Evolutionary conservation across 208 protist genomes (phyloP).

Genomic region (Crithidia expoeki): DNA sequence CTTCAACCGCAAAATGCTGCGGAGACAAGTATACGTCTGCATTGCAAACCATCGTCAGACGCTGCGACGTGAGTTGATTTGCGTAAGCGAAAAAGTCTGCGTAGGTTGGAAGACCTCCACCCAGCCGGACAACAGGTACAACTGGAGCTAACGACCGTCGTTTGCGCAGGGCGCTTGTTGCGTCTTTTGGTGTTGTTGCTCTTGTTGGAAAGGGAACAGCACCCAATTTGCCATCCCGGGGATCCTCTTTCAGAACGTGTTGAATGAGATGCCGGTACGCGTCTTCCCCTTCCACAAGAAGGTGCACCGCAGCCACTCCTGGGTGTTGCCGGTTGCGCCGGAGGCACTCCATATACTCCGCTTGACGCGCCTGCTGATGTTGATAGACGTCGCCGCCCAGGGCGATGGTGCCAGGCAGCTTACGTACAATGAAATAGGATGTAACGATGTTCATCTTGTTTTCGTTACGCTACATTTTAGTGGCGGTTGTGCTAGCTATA

Average conservation of each 20-base stretch:
- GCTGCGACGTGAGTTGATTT: constrained; percentile 53
- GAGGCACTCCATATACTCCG: constrained; percentile 79
- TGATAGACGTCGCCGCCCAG: constrained; percentile 50
- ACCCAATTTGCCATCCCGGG: neutral
- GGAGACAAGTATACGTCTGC: constrained; percentile 77
- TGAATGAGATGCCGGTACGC: constrained; percentile 60
- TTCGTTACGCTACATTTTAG: neutral
- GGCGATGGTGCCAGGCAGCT: constrained; percentile 54
- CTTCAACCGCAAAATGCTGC: constrained; percentile 33
- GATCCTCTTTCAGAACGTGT: constrained; percentile 36
- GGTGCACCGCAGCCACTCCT: constrained; percentile 52
- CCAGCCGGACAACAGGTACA: constrained; percentile 49
- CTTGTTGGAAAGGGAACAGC: neutral
- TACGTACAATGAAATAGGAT: constrained; percentile 75
- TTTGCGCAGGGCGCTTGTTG: neutral
- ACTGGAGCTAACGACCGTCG: constrained; percentile 9
- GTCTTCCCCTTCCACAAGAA: constrained; percentile 68
- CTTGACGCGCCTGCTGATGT: constrained; percentile 48
- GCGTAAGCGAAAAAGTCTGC: constrained; percentile 77
- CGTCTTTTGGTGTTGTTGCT: neutral
- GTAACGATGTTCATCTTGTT: constrained; percentile 78
- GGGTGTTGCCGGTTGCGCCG: constrained; percentile 49
- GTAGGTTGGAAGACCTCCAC: constrained; percentile 55
- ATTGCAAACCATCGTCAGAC: constrained; percentile 86
- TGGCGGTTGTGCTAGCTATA: neutral